Evolutionary conservation across 2,329 filamentous ascomycete genomes (phyloP).

Genomic region (Arthrobotrys pseudoclavata): DNA sequence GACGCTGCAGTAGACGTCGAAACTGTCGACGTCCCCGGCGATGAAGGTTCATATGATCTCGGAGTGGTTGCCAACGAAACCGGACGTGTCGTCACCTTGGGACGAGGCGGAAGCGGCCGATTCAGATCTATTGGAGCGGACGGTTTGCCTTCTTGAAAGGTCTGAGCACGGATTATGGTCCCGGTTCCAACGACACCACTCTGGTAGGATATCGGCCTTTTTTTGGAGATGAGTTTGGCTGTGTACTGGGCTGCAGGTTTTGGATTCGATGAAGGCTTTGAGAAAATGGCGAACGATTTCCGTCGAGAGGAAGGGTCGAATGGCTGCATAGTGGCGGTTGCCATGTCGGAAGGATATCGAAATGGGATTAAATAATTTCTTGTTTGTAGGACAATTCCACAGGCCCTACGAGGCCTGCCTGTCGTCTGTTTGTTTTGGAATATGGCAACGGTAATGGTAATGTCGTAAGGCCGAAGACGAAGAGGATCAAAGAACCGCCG

Average conservation of each 20-base stretch:
- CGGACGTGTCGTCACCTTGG: conserved; percentile 52
- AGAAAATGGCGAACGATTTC: conserved; percentile 57
- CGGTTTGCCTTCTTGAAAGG: conserved; percentile 38
- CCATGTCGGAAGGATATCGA: conserved; percentile 13
- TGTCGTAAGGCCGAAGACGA: neutral
- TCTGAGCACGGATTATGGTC: conserved; percentile 51
- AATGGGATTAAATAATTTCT: neutral
- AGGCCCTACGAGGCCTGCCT: conserved; percentile 14
- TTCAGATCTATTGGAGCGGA: conserved; percentile 53
- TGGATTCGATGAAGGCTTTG: conserved; percentile 33
- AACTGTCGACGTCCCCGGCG: conserved; percentile 55
- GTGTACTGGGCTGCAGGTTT: conserved; percentile 49
- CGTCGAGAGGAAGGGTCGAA: conserved; percentile 55
- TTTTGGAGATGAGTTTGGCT: conserved; percentile 51
- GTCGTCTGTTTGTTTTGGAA: neutral
- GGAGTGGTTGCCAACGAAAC: conserved; percentile 52
- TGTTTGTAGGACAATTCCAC: conserved; percentile 2
- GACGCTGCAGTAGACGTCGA: conserved; percentile 57
- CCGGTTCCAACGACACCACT: conserved; percentile 50
- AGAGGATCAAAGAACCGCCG: conserved; percentile 1
- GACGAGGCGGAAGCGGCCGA: conserved; percentile 47
- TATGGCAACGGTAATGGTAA: neutral
- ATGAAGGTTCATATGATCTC: conserved; percentile 56
- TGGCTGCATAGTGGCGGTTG: conserved; percentile 57
- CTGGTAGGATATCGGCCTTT: conserved; percentile 55